Base-by-base conservation (phyloP, 306 rosid species). In the Gynostemma pentaphyllum region DNA sequence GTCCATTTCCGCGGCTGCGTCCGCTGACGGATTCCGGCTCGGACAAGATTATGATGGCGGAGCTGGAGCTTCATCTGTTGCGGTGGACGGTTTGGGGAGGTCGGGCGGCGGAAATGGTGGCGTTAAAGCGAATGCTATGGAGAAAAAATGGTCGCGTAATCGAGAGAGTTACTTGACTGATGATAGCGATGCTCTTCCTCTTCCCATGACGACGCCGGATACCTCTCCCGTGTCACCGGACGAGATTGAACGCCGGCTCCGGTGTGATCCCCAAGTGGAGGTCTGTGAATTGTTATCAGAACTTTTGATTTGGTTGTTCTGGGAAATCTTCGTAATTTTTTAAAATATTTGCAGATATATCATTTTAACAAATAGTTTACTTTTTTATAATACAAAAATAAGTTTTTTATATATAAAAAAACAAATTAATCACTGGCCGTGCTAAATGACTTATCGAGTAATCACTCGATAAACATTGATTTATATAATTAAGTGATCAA, bases 181-280 rank as follows among this genome's bases (percentile, higher is more conserved):
- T 62, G 73, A 84, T 24, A 64, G 45, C 5, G 96, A 92, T 3
- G 81, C 83, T 70, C 94, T 88, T 14, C 95, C 98, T 0, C 96
- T 92, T 30, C 96, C 98, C 5, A 88, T 92, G 98, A 78, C 85
- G 13, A 68, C 79, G 54, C 98, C 95, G 13, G 92, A 82, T 79
- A 70, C 90, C 6, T 76, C 90, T 4, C 96, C 94, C 7, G 92
- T 82, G 51, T 8, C 98, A 4, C 72, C 87, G 2, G 79, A 86
- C 12, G 95, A 75, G 60, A 78, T 92, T 52, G 95, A 88, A 26
- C 77, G 80, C 24, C 85, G 96, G 32, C 96, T 88, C 50, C 86
- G 26, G 59, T 92, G 98, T 48, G 69, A 92, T 66, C 96, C 95
- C 30, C 5, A 52, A 77, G 0, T 79, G 29, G 75, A 92, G 96